Conservation (phyloP, 73 alveolate genomes). For the Stentor roeselii region DNA sequence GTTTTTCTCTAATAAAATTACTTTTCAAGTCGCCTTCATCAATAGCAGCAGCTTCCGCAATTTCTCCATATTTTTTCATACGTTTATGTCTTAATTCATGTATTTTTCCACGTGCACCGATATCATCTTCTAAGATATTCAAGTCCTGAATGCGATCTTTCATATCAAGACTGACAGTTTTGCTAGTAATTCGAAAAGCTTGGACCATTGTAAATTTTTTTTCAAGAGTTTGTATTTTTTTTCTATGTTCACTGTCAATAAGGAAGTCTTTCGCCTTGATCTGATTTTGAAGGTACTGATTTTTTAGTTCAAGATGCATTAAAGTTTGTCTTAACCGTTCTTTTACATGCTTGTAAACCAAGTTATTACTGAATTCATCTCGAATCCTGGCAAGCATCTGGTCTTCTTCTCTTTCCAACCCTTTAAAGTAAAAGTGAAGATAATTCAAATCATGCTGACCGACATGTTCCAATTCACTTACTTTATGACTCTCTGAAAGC, state of each 20-base stretch:
- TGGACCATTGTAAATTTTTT: conserved; percentile 37
- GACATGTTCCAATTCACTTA: neutral
- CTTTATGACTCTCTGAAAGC: neutral
- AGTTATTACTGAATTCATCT: neutral
- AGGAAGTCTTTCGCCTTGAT: conserved; percentile 32
- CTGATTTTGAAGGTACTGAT: conserved; percentile 41
- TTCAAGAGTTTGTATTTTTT: conserved; percentile 44
- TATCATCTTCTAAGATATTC: conserved; percentile 38
- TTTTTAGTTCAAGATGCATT: conserved; percentile 41
- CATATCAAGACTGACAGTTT: conserved; percentile 47
- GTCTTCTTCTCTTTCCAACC: neutral
- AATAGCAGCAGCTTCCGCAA: conserved; percentile 72
- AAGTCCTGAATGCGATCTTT: conserved; percentile 46
- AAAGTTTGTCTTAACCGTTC: conserved; percentile 64
- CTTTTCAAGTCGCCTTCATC: conserved; percentile 58
- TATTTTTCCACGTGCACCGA: conserved; percentile 44
- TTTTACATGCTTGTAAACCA: conserved; percentile 41
- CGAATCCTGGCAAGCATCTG: neutral
- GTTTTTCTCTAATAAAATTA: conserved; percentile 48
- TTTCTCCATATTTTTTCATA: conserved; percentile 42
- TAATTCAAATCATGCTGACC: neutral
- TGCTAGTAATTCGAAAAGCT: conserved; percentile 40
- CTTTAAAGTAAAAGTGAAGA: too few relatives aligned
- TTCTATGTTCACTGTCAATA: conserved; percentile 45
- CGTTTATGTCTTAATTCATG: conserved; percentile 48